Evolutionary conservation across 139 green algal genomes (phyloP).

Genomic region (Volvox reticuliferus): DNA sequence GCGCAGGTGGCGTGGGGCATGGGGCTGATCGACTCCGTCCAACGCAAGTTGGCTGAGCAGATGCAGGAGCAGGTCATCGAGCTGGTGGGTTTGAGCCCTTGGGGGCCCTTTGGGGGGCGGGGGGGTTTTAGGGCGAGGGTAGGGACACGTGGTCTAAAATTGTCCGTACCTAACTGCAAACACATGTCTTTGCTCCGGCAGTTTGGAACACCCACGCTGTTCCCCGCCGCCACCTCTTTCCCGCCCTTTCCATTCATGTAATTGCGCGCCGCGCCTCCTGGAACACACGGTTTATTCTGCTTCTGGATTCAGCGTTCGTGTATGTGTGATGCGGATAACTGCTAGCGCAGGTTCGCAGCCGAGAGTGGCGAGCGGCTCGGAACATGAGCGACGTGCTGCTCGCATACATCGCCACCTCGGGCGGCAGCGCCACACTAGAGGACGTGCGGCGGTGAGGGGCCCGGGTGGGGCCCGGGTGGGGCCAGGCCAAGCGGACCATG

Average conservation of each 20-base stretch:
- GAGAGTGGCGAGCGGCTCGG: conserved; percentile 56
- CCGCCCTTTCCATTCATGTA: background rate
- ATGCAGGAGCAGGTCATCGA: conserved; percentile 63
- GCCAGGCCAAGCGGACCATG: too few species aligned
- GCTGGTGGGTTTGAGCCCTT: conserved; percentile 33
- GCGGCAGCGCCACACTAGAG: conserved; percentile 49
- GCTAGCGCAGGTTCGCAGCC: conserved; percentile 32
- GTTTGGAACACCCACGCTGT: too few species aligned
- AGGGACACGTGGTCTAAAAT: too few species aligned
- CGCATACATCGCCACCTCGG: conserved; percentile 54
- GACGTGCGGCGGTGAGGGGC: conserved; percentile 57
- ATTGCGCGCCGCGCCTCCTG: background rate
- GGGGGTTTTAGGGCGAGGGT: too few species aligned
- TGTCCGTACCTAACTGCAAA: too few species aligned
- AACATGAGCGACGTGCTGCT: conserved; percentile 56
- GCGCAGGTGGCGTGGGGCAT: conserved; percentile 66
- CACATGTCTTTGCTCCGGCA: too few species aligned
- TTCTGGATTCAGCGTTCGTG: too few species aligned
- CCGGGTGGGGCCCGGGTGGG: too few species aligned
- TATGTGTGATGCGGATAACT: too few species aligned
- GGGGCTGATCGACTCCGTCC: conserved; percentile 63
- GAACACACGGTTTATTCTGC: too few species aligned
- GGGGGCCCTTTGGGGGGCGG: too few species aligned
- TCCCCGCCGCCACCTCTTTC: background rate
- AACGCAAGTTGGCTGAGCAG: conserved; percentile 53